These are phyloP conservation scores for Pythium rhizo-oryzae DNA, from an alignment of 352 stramenopile species.

Conservation along the genomic window DNA sequence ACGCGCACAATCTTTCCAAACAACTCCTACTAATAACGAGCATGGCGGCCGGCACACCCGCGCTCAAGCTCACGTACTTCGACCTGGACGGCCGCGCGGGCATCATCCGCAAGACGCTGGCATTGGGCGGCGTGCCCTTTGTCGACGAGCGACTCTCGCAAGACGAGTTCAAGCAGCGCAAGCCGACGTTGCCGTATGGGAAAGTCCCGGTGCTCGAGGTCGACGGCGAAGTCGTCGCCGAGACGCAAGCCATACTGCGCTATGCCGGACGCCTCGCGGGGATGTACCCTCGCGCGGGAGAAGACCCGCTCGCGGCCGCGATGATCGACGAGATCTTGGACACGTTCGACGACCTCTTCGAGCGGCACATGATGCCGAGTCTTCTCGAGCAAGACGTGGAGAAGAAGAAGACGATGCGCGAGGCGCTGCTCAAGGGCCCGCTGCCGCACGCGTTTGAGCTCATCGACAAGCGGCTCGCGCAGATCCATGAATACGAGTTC, in stretches of 20 bases:
- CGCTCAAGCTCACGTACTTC: constrained; percentile 39
- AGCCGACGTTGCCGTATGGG: constrained; percentile 30
- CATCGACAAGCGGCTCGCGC: constrained; percentile 8
- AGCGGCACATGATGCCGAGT: constrained; percentile 12
- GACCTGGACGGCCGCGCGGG: constrained; percentile 30
- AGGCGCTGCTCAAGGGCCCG: constrained; percentile 1
- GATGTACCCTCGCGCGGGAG: constrained; percentile 25
- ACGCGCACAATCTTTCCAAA: no score
- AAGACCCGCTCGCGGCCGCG: neutral
- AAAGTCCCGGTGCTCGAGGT: constrained; percentile 39
- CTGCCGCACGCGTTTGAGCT: constrained; percentile 1
- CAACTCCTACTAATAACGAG: no score
- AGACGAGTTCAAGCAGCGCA: constrained; percentile 29
- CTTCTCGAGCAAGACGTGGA: constrained; percentile 5
- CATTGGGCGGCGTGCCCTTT: constrained; percentile 34
- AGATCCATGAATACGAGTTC: constrained; percentile 5
- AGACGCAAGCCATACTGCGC: constrained; percentile 58
- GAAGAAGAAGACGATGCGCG: constrained; percentile 13
- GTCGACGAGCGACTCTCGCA: constrained; percentile 32
- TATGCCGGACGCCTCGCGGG: constrained; percentile 49
- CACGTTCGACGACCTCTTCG: constrained; percentile 16
- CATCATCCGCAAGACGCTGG: constrained; percentile 30
- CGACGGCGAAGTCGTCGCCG: constrained; percentile 44
- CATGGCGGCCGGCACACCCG: neutral
- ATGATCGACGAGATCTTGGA: constrained; percentile 18